A percentile compares a stretch with the other conserved stretches of the same genome.
Evolutionary conservation across 768 basidiomycete species (phyloP).

Genomic region (Tylopilus plumbeoviolaceoides): DNA sequence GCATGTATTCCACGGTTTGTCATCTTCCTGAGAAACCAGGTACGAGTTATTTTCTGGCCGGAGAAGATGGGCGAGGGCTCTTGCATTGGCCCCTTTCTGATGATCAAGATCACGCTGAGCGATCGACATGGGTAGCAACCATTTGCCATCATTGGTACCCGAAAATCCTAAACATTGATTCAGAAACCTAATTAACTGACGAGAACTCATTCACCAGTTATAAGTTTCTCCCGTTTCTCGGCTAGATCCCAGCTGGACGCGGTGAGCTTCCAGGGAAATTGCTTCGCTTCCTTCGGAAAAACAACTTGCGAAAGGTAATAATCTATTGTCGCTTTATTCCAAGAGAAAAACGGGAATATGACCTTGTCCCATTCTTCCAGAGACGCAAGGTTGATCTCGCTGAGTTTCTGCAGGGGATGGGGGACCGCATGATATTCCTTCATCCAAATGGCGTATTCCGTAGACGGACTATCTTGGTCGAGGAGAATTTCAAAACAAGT

Average conservation of each 20-base stretch:
- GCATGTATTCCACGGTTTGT: neutral
- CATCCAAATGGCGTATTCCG: conserved; percentile 1
- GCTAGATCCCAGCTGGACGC: conserved; percentile 36
- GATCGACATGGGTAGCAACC: conserved; percentile 33
- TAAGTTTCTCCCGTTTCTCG: conserved; percentile 8
- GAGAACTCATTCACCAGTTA: conserved; percentile 2
- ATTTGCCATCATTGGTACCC: conserved; percentile 36
- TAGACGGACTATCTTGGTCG: neutral
- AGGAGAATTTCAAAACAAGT: neutral
- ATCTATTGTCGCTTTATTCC: conserved; percentile 4
- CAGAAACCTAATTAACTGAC: neutral
- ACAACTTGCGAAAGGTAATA: conserved; percentile 17
- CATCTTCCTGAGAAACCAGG: neutral
- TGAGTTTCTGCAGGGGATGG: neutral
- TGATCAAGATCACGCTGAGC: conserved; percentile 21
- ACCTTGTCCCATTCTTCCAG: conserved; percentile 8
- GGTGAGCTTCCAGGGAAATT: conserved; percentile 28
- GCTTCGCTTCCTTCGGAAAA: conserved; percentile 12
- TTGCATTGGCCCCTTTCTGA: conserved; percentile 40
- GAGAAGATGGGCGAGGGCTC: conserved; percentile 25
- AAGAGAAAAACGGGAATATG: neutral
- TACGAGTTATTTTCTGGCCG: conserved; percentile 13
- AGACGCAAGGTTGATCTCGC: conserved; percentile 3
- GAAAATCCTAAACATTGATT: conserved; percentile 29
- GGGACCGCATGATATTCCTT: neutral